Evolutionary conservation across 805 yeast genomes (phyloP).

Genomic region (Ogataea methylovora): DNA sequence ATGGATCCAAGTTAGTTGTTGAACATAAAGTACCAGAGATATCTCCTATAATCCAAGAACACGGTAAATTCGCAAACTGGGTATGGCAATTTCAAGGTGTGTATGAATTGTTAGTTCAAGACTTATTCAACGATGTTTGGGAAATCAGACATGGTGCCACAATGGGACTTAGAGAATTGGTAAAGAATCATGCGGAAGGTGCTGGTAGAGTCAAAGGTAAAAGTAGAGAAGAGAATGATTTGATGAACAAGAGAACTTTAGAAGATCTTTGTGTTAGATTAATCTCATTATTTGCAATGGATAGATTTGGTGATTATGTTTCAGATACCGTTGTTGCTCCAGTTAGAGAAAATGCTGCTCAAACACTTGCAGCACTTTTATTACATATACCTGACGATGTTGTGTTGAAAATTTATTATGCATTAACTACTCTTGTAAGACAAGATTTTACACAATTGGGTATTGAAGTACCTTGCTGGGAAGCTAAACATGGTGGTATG

Average conservation of each 20-base stretch:
- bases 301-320: constrained; percentile 94
- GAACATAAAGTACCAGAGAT: constrained; percentile 65
- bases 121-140: constrained; percentile 83
- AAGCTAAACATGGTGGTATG: constrained; percentile 97
- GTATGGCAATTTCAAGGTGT: constrained; percentile 96
- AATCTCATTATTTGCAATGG: constrained; percentile 82
- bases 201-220: constrained; percentile 77
- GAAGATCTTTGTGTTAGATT: constrained; percentile 86
- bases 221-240: constrained; percentile 52
- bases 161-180: constrained; percentile 81
- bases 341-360: constrained; percentile 94
- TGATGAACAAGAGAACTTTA: constrained; percentile 57
- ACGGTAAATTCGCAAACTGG: constrained; percentile 61
- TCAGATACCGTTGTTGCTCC: constrained; percentile 98
- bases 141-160: constrained; percentile 95
- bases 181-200: constrained; percentile 73
- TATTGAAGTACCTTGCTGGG: constrained; percentile 67
- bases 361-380: constrained; percentile 81
- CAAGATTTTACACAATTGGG: constrained; percentile 45
- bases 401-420: constrained; percentile 55
- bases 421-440: constrained; percentile 60
- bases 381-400: constrained; percentile 59
- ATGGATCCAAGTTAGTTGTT: constrained; percentile 75
- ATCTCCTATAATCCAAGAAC: constrained; percentile 62
- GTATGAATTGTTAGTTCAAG: constrained; percentile 71